Evolutionary conservation across 768 basidiomycete genomes (phyloP).

Genomic region (Tricholoma sp.): DNA sequence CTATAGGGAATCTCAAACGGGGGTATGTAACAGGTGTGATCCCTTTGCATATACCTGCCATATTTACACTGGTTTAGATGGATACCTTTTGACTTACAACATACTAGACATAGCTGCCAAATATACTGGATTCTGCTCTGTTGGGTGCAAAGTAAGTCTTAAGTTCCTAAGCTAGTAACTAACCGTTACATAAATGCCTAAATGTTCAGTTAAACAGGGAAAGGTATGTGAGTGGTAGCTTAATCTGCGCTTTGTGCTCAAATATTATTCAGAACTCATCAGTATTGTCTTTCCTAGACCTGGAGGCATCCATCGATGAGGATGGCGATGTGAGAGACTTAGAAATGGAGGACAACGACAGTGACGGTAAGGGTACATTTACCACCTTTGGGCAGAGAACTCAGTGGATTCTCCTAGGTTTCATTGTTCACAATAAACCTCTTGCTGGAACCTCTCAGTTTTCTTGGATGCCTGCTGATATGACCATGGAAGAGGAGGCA

Average conservation of each 20-base stretch:
- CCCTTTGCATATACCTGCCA: no score
- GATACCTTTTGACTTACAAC: no score
- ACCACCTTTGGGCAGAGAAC: neutral
- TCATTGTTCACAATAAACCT: neutral
- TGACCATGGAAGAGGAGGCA: neutral
- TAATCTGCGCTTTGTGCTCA: neutral
- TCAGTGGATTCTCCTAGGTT: neutral
- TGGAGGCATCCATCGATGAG: neutral
- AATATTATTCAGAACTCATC: neutral
- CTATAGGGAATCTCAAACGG: no score
- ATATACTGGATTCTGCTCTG: no score
- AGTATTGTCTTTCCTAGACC: neutral
- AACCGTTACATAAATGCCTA: no score
- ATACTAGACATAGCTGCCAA: no score
- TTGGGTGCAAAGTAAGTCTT: no score
- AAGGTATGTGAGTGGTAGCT: neutral
- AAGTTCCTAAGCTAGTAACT: no score
- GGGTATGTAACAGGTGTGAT: no score
- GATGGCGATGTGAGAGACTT: neutral
- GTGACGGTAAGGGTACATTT: neutral
- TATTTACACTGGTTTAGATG: no score
- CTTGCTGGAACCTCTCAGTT: neutral
- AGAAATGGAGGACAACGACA: neutral
- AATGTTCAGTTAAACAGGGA: neutral
- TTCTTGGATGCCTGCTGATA: neutral